Evolutionary conservation across 306 rosid genomes (phyloP).

Genomic region (Morella rubra): DNA sequence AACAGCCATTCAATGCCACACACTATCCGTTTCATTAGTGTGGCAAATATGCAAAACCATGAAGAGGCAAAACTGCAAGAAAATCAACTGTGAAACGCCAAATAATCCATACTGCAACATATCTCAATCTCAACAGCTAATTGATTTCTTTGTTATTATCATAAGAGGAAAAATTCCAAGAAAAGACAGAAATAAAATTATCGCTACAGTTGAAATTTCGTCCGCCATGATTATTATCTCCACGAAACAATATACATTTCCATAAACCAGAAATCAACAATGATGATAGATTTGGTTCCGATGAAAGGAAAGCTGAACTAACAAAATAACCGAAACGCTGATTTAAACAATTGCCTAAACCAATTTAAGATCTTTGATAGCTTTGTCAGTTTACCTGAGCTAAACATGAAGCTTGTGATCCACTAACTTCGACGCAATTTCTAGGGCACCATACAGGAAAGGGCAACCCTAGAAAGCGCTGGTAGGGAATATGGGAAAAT

Average conservation of each 20-base stretch:
- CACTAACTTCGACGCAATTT: constrained; percentile 29
- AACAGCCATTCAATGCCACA: neutral
- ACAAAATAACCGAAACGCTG: neutral
- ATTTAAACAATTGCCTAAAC: neutral
- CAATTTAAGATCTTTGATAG: neutral
- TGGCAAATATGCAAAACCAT: constrained; percentile 4
- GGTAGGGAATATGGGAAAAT: constrained; percentile 1
- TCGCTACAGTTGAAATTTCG: neutral
- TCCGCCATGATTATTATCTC: neutral
- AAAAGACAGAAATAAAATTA: neutral
- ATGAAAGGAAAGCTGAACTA: neutral
- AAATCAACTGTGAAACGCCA: neutral
- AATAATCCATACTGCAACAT: neutral
- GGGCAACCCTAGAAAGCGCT: constrained; percentile 54
- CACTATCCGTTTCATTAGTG: neutral
- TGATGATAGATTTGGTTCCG: neutral
- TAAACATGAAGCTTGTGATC: constrained; percentile 47
- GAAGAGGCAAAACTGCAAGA: neutral
- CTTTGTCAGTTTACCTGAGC: constrained; percentile 28
- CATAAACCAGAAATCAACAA: neutral
- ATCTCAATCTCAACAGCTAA: neutral
- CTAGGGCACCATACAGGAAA: constrained; percentile 49
- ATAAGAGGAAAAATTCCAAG: neutral
- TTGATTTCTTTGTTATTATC: neutral
- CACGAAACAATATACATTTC: neutral